Conservation (phyloP, 2,329 filamentous ascomycete genomes). For the Leptographium lundbergii region DNA sequence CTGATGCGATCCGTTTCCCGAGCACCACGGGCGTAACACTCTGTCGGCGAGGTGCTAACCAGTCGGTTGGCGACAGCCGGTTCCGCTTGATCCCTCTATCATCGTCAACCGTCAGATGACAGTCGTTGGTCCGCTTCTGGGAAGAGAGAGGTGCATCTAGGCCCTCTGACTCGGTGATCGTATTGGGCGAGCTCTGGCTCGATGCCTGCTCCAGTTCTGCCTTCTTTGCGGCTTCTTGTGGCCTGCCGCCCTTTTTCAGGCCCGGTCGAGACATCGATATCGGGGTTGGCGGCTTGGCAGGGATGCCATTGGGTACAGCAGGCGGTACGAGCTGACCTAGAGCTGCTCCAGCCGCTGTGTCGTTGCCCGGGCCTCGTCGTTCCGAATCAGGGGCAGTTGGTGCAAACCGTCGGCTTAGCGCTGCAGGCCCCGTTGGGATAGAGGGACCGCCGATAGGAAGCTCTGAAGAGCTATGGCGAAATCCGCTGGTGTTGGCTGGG, state of each 20-base stretch:
- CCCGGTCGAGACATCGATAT: conserved; percentile 3
- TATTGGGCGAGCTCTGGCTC: not conserved
- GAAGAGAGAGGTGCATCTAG: not conserved
- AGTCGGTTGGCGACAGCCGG: conserved; percentile 4
- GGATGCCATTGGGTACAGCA: conserved; percentile 3
- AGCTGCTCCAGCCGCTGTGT: not conserved
- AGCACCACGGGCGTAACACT: not conserved
- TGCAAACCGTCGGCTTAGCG: not conserved
- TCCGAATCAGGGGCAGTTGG: not conserved
- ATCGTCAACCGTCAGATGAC: not conserved
- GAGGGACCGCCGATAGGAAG: not conserved
- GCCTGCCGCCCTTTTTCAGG: not conserved
- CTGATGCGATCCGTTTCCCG: not conserved
- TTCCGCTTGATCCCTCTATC: conserved; percentile 7
- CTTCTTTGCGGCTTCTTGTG: not conserved
- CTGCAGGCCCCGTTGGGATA: not conserved
- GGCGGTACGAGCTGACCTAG: not conserved
- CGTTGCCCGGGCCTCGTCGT: not conserved
- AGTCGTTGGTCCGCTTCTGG: conserved; percentile 7
- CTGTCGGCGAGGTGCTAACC: not conserved
- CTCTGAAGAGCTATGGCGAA: not conserved
- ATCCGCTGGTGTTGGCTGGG: too few relatives aligned
- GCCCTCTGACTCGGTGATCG: not conserved
- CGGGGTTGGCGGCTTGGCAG: conserved; percentile 10
- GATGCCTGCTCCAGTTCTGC: not conserved